Conservation (phyloP, 495 filamentous ascomycete species). For the Aspergillus coremiiformis region DNA sequence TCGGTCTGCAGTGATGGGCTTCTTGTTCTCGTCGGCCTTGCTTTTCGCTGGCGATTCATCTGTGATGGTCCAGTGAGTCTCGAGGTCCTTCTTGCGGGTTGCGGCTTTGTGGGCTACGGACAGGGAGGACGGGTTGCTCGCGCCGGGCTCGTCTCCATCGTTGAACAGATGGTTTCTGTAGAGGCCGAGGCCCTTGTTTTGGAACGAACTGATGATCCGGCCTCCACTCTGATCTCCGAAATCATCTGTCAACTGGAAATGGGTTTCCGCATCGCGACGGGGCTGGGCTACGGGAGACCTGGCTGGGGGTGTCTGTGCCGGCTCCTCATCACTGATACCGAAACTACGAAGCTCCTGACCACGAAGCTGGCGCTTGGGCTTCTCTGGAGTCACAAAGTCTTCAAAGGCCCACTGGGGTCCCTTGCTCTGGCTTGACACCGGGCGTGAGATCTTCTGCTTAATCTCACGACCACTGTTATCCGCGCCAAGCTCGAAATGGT, state of each 20-base stretch:
- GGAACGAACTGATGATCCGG: slow-evolving; percentile 37
- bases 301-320: slow-evolving; percentile 50
- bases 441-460: slow-evolving; percentile 30
- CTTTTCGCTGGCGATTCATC: slow-evolving; percentile 50
- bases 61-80: slow-evolving; percentile 59
- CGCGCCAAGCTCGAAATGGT: slow-evolving; percentile 81
- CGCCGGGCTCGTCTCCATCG: slow-evolving; percentile 37
- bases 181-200: slow-evolving; percentile 60
- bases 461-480: slow-evolving; percentile 37
- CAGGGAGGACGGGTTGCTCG: slow-evolving; percentile 32
- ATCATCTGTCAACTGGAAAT: slow-evolving; percentile 65
- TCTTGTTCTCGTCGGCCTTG: slow-evolving; percentile 42
- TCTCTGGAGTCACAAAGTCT: slow-evolving; percentile 75
- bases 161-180: slow-evolving; percentile 69
- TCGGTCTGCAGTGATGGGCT: slow-evolving; percentile 38
- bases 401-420: slow-evolving; percentile 72
- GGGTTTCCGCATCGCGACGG: slow-evolving; percentile 69
- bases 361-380: slow-evolving; percentile 47
- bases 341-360: slow-evolving; percentile 60
- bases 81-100: slow-evolving; percentile 65
- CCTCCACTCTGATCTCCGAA: slow-evolving; percentile 19
- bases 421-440: slow-evolving; percentile 51
- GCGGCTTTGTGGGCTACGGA: slow-evolving; percentile 58
- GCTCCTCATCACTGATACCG: slow-evolving; percentile 62
- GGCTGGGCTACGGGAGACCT: slow-evolving; percentile 52